Conservation (phyloP, 495 filamentous ascomycete genomes). For the Penicillium cosmopolitanum region DNA sequence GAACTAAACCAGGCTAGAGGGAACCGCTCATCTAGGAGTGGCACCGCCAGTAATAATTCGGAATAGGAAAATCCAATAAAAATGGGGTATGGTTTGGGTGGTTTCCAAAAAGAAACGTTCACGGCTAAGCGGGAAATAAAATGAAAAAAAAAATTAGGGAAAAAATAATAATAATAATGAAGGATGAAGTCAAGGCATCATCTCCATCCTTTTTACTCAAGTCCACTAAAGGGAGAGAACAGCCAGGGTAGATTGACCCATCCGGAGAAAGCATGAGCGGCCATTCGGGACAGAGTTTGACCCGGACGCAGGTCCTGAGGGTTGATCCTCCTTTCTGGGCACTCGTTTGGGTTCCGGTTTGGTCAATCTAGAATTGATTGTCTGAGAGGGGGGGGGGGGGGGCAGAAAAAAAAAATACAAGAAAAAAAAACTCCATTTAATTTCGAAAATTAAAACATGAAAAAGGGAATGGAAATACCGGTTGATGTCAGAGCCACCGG, state of each 20-base stretch:
- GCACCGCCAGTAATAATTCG: constrained; percentile 14
- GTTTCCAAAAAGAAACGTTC: constrained; percentile 28
- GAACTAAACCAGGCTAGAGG: constrained; percentile 30
- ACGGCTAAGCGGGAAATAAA: constrained; percentile 26
- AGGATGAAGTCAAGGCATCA: constrained; percentile 53
- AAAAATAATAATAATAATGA: constrained; percentile 25
- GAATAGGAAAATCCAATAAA: constrained; percentile 6
- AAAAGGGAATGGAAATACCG: constrained; percentile 32
- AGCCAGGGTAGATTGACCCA: constrained; percentile 41
- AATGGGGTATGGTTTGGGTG: constrained; percentile 4
- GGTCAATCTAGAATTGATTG: constrained; percentile 38
- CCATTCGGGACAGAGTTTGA: constrained; percentile 49
- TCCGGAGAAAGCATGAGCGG: constrained; percentile 40
- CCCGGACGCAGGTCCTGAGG: constrained; percentile 52
- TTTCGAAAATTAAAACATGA: constrained; percentile 7
- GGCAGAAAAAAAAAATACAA: constrained; percentile 1
- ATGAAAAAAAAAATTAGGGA: constrained; percentile 14
- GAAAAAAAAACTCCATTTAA: neutral
- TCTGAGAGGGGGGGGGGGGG: constrained; percentile 26
- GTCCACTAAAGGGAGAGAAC: constrained; percentile 36
- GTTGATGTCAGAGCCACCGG: constrained; percentile 51
- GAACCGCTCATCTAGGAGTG: constrained; percentile 14
- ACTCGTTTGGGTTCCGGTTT: constrained; percentile 45
- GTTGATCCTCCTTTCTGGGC: constrained; percentile 49
- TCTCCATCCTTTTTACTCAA: constrained; percentile 33